Evolutionary conservation across 2,329 filamentous ascomycete species (phyloP), one percentile per base, ranked within the genome.

Genomic region (Thielaviopsis ethacetica): DNA sequence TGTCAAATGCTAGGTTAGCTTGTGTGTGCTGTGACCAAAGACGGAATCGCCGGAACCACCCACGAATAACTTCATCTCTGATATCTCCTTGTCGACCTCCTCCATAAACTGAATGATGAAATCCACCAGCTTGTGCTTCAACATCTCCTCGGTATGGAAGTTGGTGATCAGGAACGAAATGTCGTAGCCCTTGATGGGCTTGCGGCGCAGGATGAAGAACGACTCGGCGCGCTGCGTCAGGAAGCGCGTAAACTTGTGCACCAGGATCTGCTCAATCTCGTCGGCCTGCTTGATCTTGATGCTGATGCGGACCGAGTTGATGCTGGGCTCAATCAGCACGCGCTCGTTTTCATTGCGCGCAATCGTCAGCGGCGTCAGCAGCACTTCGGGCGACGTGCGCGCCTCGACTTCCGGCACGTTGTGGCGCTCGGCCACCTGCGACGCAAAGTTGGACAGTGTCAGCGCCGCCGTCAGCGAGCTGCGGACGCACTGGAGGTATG

Each of bases 91-190:
- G 72, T 98, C 94, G 4, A 98, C 94, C 71, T 98, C 93, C 72
- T 98, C 91, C 91, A 98, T 97, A 68, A 98, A 98, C 68, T 97
- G 85, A 64, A 98, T 96, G 65, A 98, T 95, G 68, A 98, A 98
- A 71, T 98, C 93, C 38, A 98, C 94, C 65, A 98, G 79, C 77
- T 98, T 97, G 71, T 98, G 91, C 78, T 97, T 97, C 70, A 97
- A 72, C 90, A 98, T 95, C 70, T 94, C 88, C 72, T 97, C 93
- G 4, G 93, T 97, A 68, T 98, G 93, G 77, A 93, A 94, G 74
- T 98, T 98, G 53, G 93, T 98, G 69, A 98, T 95, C 68, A 98
- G 72, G 77, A 98, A 98, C 7, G 91, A 96, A 66, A 98, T 98
- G 67, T 98, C 93, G 71, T 98, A 98, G 66, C 91, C 93, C 22